phyloP scores from a whole-genome alignment of 768 basidiomycete genomes.

The Cyclocybe aegerita region DNA sequence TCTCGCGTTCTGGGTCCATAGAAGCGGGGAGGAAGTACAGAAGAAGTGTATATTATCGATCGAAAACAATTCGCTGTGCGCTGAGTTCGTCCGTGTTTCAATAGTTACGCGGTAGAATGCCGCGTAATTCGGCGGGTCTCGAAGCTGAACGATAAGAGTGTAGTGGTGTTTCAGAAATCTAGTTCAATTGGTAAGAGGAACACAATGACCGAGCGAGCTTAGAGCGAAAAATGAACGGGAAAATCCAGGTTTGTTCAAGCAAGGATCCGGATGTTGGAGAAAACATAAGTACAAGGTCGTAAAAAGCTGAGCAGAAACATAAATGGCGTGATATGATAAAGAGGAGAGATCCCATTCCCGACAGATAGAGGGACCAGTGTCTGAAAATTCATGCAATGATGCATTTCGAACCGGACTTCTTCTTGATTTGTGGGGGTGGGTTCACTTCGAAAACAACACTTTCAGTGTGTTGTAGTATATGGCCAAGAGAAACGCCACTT shows the following conservation, averaged over 20 bases:
- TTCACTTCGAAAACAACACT: conserved; percentile 51
- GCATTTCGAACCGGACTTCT: conserved; percentile 52
- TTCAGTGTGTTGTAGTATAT: background rate
- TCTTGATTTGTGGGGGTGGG: conserved; percentile 65
- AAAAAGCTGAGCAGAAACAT: conserved; percentile 62
- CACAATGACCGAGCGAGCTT: conserved; percentile 4
- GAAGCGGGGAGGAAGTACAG: too few relatives aligned
- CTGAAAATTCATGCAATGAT: conserved; percentile 62
- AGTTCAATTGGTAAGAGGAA: conserved; percentile 16
- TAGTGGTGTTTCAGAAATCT: conserved; percentile 16
- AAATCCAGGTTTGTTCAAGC: conserved; percentile 18
- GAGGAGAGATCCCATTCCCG: conserved; percentile 21
- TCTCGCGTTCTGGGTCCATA: too few relatives aligned
- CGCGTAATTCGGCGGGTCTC: too few relatives aligned
- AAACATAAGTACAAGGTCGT: conserved; percentile 57
- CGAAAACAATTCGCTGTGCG: too few relatives aligned
- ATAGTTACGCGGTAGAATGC: too few relatives aligned
- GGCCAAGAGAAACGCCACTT: conserved; percentile 37
- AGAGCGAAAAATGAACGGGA: conserved; percentile 12
- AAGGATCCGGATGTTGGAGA: conserved; percentile 23
- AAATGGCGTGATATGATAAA: conserved; percentile 47
- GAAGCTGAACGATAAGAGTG: conserved; percentile 6
- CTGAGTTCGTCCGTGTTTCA: too few relatives aligned
- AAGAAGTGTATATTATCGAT: too few relatives aligned
- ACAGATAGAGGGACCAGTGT: conserved; percentile 14